Evolutionary conservation across 2,329 filamentous ascomycete genomes (phyloP).

Genomic region (Cladosporium sp.): DNA sequence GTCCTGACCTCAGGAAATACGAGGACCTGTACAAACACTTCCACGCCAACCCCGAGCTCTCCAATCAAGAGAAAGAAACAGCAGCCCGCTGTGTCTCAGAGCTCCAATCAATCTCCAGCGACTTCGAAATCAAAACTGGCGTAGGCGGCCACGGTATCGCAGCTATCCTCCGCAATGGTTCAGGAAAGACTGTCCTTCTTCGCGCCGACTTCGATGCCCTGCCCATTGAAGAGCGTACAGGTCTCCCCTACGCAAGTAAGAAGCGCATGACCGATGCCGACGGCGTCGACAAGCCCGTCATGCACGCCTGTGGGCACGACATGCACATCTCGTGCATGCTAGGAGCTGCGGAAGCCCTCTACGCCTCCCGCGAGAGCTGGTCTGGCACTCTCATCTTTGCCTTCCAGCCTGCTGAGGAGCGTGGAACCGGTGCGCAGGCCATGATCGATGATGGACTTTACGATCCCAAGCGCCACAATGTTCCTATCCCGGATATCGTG

Average conservation of each 20-base stretch:
- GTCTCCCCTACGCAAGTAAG: constrained; percentile 57
- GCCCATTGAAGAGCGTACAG: constrained; percentile 58
- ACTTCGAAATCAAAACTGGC: constrained; percentile 48
- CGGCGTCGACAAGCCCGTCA: constrained; percentile 56
- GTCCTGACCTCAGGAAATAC: constrained; percentile 47
- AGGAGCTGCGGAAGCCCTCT: constrained; percentile 55
- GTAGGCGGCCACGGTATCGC: constrained; percentile 63
- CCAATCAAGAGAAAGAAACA: constrained; percentile 56
- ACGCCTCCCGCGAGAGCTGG: constrained; percentile 52
- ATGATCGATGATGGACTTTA: constrained; percentile 64
- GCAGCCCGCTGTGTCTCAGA: constrained; percentile 48
- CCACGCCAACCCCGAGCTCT: constrained; percentile 61
- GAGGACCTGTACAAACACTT: constrained; percentile 60
- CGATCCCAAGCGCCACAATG: constrained; percentile 39
- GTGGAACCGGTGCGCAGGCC: constrained; percentile 60
- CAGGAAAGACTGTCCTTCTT: constrained; percentile 57
- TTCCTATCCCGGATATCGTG: constrained; percentile 57
- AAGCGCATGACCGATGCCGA: constrained; percentile 46
- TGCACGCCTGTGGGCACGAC: constrained; percentile 71
- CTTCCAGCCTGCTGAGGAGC: constrained; percentile 70
- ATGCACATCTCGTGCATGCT: constrained; percentile 63
- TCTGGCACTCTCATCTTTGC: constrained; percentile 62
- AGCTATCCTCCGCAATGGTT: constrained; percentile 57
- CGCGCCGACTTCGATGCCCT: constrained; percentile 65
- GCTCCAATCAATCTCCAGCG: constrained; percentile 37